A percentile compares a stretch with the other conserved stretches of the same genome.
These are phyloP conservation scores for Anacardium occidentale DNA, from an alignment of 345 rosid species.

Conservation along the genomic window DNA sequence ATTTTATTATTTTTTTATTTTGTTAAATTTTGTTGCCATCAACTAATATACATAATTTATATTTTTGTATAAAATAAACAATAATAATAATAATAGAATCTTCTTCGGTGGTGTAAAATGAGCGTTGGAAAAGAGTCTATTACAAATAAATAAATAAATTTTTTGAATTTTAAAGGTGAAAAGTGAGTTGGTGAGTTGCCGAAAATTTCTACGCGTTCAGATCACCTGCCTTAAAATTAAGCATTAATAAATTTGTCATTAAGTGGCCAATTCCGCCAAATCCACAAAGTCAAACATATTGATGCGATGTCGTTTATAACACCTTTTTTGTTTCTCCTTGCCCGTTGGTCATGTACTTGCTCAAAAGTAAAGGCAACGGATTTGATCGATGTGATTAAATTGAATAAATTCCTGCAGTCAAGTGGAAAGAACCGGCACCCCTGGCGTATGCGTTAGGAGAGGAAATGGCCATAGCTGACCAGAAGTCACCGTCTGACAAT, in stretches of 20 bases:
- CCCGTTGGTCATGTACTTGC: constrained; percentile 15
- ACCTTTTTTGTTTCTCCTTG: neutral
- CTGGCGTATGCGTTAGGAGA: constrained; percentile 18
- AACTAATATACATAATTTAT: no score
- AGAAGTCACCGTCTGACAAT: constrained; percentile 50
- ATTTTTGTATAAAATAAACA: no score
- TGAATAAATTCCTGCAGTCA: constrained; percentile 21
- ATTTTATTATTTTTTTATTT: no score
- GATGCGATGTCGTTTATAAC: constrained; percentile 3
- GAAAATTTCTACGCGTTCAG: neutral
- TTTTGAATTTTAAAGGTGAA: no score
- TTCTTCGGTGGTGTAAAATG: no score
- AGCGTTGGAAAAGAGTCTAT: no score
- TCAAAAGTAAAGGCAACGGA: constrained; percentile 25
- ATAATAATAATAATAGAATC: no score
- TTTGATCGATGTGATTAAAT: constrained; percentile 33
- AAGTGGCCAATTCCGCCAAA: neutral
- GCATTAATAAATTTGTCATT: neutral
- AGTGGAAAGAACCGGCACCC: constrained; percentile 10
- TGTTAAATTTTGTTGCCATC: no score
- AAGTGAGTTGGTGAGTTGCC: no score
- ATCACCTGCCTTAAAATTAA: neutral
- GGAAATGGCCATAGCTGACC: constrained; percentile 77
- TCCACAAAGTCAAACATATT: neutral
- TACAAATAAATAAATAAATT: no score